Base-by-base conservation (phyloP, 305 asterid species). In the Fraxinus angustifolia region DNA sequence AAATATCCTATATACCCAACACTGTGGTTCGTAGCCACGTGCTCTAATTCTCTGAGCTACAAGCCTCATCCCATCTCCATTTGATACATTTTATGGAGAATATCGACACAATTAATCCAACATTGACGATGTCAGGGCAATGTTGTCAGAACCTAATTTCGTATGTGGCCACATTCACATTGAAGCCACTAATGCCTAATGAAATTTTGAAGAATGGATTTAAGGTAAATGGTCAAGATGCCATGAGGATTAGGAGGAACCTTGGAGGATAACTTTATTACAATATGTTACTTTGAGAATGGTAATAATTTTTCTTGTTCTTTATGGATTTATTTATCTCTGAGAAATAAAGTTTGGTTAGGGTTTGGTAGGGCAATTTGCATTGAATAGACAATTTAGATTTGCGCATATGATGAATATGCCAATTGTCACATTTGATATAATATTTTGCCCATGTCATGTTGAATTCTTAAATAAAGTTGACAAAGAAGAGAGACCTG, bases 71-170 rank as follows among this genome's bases (percentile, higher is more conserved):
- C 30, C 30, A 2, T 28, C 30, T 28, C 30, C 30, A 28, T 28
- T 28, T 28, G 35, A 81, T 90, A 11, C 94, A 91, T 65, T 91
- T 90, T 36, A 70, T 91, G 56, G 90, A 89, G 53, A 91, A 89
- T 70, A 75, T 81, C 6, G 92, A 89, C 36, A 1, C 72, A 4
- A 62, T 73, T 30, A 86, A 67, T 2, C 84, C 88, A 2, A 90
- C 89, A 4, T 3, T 88, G 0, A 84, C 83, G 0, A 8, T 93
- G 60, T 86, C 90, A 1, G 92, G 92, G 4, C 31, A 91, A 50
- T 90, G 77, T 42, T 92, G 93, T 85, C 97, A 92, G 8, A 91
- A 91, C 30, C 92, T 92, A 81, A 73, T 88, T n/a, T 78, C 90
- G 0, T 88, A 90, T 0, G 5, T 72, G 0, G 85, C 92, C 3